Evolutionary conservation across 73 alveolate species (phyloP).

Genomic region (Stentor roeselii): DNA sequence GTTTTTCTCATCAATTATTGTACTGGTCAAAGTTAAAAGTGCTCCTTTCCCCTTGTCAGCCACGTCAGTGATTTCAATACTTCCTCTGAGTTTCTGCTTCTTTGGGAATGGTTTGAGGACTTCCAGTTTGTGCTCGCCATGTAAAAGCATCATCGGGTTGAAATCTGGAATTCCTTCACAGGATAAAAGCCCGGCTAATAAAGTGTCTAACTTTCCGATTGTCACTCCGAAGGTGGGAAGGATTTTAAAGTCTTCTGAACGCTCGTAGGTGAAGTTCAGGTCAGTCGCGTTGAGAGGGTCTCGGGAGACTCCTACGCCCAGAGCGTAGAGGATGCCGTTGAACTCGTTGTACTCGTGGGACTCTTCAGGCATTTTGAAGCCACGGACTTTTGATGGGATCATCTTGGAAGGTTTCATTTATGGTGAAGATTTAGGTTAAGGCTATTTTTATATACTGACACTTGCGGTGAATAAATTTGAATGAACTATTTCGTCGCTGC

Average conservation of each 20-base stretch:
- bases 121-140: slow-evolving; percentile 79
- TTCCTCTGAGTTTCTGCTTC: slow-evolving; percentile 40
- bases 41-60: slow-evolving; percentile 83
- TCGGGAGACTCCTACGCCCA: slow-evolving; percentile 65
- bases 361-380: slow-evolving; percentile 39
- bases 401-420: slow-evolving; percentile 30
- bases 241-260: slow-evolving; percentile 53
- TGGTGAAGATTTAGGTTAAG: too few relatives aligned
- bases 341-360: slow-evolving; percentile 27
- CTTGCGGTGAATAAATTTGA: too few relatives aligned
- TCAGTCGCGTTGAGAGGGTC: slow-evolving; percentile 76
- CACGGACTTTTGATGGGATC: slow-evolving; percentile 42
- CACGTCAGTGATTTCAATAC: slow-evolving; percentile 54
- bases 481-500: slow-evolving; percentile 6
- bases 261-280: slow-evolving; percentile 71
- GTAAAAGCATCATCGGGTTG: slow-evolving; percentile 89
- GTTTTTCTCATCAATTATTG: slow-evolving; percentile 5
- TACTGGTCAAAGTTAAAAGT: slow-evolving; percentile 37
- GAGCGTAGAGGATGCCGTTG: slow-evolving; percentile 54
- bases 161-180: slow-evolving; percentile 83
- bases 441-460: too few relatives aligned
- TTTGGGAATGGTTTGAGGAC: slow-evolving; percentile 53
- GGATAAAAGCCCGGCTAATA: slow-evolving; percentile 43
- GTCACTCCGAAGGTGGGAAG: slow-evolving; percentile 71
- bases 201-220: slow-evolving; percentile 47